Percentiles rank a stretch among this genome's conserved stretches.
Evolutionary conservation across 1,284 basidiomycete genomes (phyloP).

Genomic region (Mycosarcoma maydis): DNA sequence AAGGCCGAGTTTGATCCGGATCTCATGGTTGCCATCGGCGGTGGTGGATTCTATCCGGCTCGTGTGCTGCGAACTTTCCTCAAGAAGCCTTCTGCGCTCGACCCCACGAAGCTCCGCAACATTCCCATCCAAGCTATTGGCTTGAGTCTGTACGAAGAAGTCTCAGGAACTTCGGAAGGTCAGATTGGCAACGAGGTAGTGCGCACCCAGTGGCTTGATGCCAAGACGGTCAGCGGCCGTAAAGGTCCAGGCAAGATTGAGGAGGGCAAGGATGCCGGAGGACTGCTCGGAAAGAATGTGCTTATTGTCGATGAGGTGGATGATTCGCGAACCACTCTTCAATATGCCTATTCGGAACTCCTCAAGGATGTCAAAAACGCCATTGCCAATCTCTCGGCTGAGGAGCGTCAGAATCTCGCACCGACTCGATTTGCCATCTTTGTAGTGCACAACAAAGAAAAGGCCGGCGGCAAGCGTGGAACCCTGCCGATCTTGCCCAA

Average conservation of each 20-base stretch:
- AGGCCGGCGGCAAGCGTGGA: slow-evolving; percentile 60
- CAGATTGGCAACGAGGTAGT: slow-evolving; percentile 64
- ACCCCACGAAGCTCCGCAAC: slow-evolving; percentile 61
- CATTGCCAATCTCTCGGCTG: slow-evolving; percentile 50
- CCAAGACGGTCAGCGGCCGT: slow-evolving; percentile 45
- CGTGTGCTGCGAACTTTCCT: slow-evolving; percentile 66
- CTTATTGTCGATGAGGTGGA: slow-evolving; percentile 67
- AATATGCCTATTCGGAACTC: slow-evolving; percentile 66
- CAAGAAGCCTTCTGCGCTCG: slow-evolving; percentile 55
- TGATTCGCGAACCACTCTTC: slow-evolving; percentile 65
- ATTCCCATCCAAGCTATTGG: slow-evolving; percentile 67
- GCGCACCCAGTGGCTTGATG: slow-evolving; percentile 66
- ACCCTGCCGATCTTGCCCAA: slow-evolving; percentile 58
- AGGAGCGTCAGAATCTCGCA: slow-evolving; percentile 53
- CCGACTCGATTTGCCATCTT: slow-evolving; percentile 66
- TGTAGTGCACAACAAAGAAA: slow-evolving; percentile 66
- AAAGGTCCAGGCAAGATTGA: slow-evolving; percentile 46
- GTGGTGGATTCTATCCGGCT: slow-evolving; percentile 66
- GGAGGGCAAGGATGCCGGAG: slow-evolving; percentile 58
- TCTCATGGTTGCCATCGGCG: slow-evolving; percentile 64
- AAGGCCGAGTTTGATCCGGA: slow-evolving; percentile 61
- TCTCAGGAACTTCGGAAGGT: slow-evolving; percentile 55
- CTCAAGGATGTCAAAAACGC: slow-evolving; percentile 62
- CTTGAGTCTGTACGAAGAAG: slow-evolving; percentile 65
- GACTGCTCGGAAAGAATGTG: slow-evolving; percentile 66